Conservation (phyloP, 2,329 filamentous ascomycete genomes). For the Cadophora malorum region DNA sequence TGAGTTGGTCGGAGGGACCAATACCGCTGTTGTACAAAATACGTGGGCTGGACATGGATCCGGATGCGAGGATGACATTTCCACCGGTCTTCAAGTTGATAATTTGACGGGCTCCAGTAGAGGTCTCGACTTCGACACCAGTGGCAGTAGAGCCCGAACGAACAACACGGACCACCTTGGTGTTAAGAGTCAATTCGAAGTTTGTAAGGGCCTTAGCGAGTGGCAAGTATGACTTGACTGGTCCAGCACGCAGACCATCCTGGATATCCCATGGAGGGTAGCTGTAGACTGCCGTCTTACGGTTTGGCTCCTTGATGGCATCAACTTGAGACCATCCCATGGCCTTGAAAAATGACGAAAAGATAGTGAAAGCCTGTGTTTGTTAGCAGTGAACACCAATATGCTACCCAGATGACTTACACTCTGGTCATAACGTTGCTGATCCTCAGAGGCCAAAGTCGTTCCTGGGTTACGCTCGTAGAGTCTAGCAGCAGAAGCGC, state of each 20-base stretch:
- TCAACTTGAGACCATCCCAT: slow-evolving; percentile 59
- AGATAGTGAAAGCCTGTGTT: slow-evolving; percentile 60
- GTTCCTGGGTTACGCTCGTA: slow-evolving; percentile 75
- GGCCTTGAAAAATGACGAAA: slow-evolving; percentile 55
- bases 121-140: slow-evolving; percentile 61
- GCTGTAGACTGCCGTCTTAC: slow-evolving; percentile 69
- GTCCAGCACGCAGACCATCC: slow-evolving; percentile 69
- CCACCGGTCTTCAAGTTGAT: slow-evolving; percentile 44
- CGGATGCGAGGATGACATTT: slow-evolving; percentile 37
- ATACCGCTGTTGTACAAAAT: slow-evolving; percentile 44
- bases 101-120: slow-evolving; percentile 46
- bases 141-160: slow-evolving; percentile 65
- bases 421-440: slow-evolving; percentile 67
- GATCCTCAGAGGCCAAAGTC: slow-evolving; percentile 67
- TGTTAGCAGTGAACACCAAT: background rate
- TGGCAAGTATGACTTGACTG: slow-evolving; percentile 73
- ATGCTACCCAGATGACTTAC: background rate
- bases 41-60: slow-evolving; percentile 38
- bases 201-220: slow-evolving; percentile 63
- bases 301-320: slow-evolving; percentile 54
- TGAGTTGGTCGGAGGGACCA: slow-evolving; percentile 47
- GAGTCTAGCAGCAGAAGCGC: slow-evolving; percentile 61
- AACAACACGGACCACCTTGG: slow-evolving; percentile 68
- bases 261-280: slow-evolving; percentile 70
- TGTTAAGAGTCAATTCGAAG: slow-evolving; percentile 70